Conservation (phyloP, 495 filamentous ascomycete genomes). For the Penicillium samsonianum region DNA sequence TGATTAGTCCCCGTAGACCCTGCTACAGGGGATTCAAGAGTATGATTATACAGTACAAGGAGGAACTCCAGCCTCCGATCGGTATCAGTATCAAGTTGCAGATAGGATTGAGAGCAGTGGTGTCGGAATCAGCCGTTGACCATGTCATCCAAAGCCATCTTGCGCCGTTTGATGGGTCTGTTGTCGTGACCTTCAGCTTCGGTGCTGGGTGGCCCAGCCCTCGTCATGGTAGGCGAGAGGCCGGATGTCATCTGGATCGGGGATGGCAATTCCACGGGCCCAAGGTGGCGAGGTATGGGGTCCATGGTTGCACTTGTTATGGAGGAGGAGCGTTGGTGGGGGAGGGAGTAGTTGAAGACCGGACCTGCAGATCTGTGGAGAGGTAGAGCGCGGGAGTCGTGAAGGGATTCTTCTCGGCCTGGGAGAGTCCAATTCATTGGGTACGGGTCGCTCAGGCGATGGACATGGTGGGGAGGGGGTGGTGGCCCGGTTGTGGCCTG, state of each 20-base stretch:
- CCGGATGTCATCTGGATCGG: slow-evolving; percentile 16
- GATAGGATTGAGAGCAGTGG: not conserved
- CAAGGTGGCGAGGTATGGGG: slow-evolving; percentile 29
- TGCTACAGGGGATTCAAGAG: slow-evolving; percentile 31
- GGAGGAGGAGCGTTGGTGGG: slow-evolving; percentile 28
- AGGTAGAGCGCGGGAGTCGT: slow-evolving; percentile 25
- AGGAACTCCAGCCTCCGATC: slow-evolving; percentile 22
- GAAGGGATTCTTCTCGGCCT: slow-evolving; percentile 26
- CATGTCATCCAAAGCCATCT: slow-evolving; percentile 58
- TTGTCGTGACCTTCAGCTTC: slow-evolving; percentile 31
- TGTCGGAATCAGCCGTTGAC: slow-evolving; percentile 40
- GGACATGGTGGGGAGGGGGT: slow-evolving; percentile 30
- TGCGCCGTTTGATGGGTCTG: slow-evolving; percentile 71
- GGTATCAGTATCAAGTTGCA: slow-evolving; percentile 10
- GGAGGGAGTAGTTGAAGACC: slow-evolving; percentile 30
- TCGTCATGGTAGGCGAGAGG: slow-evolving; percentile 19
- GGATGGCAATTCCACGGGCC: slow-evolving; percentile 23
- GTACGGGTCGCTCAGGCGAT: slow-evolving; percentile 46
- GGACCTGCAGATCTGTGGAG: slow-evolving; percentile 32
- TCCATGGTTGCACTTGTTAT: slow-evolving; percentile 26
- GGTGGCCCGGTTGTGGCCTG: slow-evolving; percentile 33
- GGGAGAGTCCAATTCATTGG: slow-evolving; percentile 31
- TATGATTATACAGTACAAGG: slow-evolving; percentile 32
- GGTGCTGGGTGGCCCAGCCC: slow-evolving; percentile 20
- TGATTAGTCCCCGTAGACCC: slow-evolving; percentile 39